Evolutionary conservation across 176 grass and related monocot species (phyloP).

Genomic region (Lolium perenne): DNA sequence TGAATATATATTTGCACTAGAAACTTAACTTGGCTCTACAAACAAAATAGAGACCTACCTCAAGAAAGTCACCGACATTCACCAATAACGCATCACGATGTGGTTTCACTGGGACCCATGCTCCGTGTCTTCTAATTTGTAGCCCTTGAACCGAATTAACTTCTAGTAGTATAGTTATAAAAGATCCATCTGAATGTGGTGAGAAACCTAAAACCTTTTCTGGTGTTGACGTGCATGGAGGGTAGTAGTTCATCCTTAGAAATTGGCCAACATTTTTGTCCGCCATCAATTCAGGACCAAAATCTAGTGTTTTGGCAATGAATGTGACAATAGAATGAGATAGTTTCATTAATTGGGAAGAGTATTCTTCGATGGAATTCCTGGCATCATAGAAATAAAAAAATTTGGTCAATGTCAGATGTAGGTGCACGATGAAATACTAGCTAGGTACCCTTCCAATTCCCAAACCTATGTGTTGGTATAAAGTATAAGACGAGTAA

Average conservation of each 20-base stretch:
- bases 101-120: slow-evolving; percentile 48
- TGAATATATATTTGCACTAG: too few relatives aligned
- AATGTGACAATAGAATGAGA: slow-evolving; percentile 23
- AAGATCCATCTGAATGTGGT: slow-evolving; percentile 52
- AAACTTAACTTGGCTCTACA: neutral
- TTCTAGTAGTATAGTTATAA: slow-evolving; percentile 49
- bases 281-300: slow-evolving; percentile 13
- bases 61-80: slow-evolving; percentile 59
- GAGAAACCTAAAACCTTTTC: slow-evolving; percentile 69
- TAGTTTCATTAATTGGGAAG: slow-evolving; percentile 43
- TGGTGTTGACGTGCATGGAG: slow-evolving; percentile 45
- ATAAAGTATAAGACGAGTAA: neutral
- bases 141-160: slow-evolving; percentile 58
- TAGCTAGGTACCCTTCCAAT: neutral
- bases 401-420: neutral
- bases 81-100: slow-evolving; percentile 43
- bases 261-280: slow-evolving; percentile 48
- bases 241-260: slow-evolving; percentile 72
- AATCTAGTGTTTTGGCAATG: slow-evolving; percentile 46
- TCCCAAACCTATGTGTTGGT: too few relatives aligned
- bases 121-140: slow-evolving; percentile 46
- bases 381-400: slow-evolving; percentile 17
- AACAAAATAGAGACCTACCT: slow-evolving; percentile 39
- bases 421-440: neutral
- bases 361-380: slow-evolving; percentile 56